These are phyloP conservation scores for Xylariaceae sp. DNA, from an alignment of 2,329 filamentous ascomycete species.

Conservation along the genomic window DNA sequence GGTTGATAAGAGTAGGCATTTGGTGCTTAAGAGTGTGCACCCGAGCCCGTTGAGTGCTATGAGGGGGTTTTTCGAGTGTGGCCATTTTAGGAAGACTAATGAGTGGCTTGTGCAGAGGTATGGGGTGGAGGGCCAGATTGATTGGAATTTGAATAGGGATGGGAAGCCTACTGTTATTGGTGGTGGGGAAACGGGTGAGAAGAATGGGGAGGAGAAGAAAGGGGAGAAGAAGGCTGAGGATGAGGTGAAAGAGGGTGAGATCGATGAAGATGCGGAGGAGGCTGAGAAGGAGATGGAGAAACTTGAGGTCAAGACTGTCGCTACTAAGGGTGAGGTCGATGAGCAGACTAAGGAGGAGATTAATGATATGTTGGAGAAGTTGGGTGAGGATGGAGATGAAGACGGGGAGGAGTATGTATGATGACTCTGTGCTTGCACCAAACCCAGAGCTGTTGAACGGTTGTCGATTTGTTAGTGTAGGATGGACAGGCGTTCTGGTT, in stretches of 20 bases:
- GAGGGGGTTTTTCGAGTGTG: conserved; percentile 77
- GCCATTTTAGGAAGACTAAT: conserved; percentile 78
- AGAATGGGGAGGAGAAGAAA: not conserved
- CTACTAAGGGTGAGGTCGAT: conserved; percentile 23
- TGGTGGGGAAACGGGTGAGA: conserved; percentile 9
- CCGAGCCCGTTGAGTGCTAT: conserved; percentile 87
- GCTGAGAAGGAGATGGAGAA: no score
- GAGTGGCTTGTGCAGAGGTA: conserved; percentile 79
- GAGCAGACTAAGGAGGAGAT: conserved; percentile 25
- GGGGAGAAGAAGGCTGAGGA: conserved; percentile 17
- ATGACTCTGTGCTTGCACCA: not conserved
- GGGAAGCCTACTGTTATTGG: conserved; percentile 22
- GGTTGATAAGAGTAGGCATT: conserved; percentile 69
- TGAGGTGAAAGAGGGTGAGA: conserved; percentile 7
- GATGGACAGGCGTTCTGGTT: no score
- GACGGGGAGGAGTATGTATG: not conserved
- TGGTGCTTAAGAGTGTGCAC: conserved; percentile 82
- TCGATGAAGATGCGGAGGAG: not conserved
- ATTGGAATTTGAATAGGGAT: conserved; percentile 65
- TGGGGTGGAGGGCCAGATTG: conserved; percentile 73
- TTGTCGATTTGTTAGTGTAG: no score
- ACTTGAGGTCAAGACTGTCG: conserved; percentile 15
- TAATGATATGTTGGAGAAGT: conserved; percentile 27
- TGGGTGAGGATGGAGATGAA: conserved; percentile 23
- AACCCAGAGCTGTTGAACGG: no score